phyloP scores from a whole-genome alignment of 805 yeast species.

The Metschnikowia lochheadii region DNA sequence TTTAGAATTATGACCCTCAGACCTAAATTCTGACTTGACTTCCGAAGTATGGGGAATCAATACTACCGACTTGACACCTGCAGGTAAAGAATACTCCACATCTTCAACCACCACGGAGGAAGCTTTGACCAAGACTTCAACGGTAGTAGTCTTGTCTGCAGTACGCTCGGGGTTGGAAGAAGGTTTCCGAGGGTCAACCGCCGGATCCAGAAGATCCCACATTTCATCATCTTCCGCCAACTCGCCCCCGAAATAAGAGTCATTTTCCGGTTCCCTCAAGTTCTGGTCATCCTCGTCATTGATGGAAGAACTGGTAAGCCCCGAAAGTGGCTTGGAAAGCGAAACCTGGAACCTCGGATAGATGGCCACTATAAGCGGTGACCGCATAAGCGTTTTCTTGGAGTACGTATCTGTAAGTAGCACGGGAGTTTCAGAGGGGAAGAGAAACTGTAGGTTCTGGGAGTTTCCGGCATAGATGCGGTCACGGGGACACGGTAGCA shows the following conservation, averaged over 20 bases:
- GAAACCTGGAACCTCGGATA: conserved; percentile 32
- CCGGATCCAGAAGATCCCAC: conserved; percentile 8
- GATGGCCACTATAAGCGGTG: conserved; percentile 36
- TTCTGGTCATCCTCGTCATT: conserved; percentile 38
- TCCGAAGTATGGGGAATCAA: conserved; percentile 18
- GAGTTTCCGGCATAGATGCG: neutral
- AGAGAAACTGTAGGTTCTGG: neutral
- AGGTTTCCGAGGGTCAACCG: neutral
- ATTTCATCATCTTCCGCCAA: conserved; percentile 31
- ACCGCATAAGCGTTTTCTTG: conserved; percentile 37
- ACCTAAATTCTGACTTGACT: no score
- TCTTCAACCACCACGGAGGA: conserved; percentile 31
- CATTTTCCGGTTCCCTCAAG: conserved; percentile 27
- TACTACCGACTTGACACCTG: conserved; percentile 31
- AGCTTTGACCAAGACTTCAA: conserved; percentile 29
- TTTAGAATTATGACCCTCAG: no score
- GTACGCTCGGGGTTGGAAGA: neutral
- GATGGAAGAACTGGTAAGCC: conserved; percentile 30
- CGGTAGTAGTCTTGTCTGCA: conserved; percentile 7
- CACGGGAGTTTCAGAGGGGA: neutral
- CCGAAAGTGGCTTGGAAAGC: conserved; percentile 28
- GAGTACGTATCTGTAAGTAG: conserved; percentile 15
- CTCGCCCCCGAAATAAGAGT: conserved; percentile 37
- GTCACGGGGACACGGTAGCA: neutral
- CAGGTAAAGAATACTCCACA: conserved; percentile 27